A percentile compares a stretch with the other conserved stretches of the same genome.
These are phyloP conservation scores for Aphanomyces euteiches DNA, from an alignment of 352 stramenopile genomes.

Conservation along the genomic window DNA sequence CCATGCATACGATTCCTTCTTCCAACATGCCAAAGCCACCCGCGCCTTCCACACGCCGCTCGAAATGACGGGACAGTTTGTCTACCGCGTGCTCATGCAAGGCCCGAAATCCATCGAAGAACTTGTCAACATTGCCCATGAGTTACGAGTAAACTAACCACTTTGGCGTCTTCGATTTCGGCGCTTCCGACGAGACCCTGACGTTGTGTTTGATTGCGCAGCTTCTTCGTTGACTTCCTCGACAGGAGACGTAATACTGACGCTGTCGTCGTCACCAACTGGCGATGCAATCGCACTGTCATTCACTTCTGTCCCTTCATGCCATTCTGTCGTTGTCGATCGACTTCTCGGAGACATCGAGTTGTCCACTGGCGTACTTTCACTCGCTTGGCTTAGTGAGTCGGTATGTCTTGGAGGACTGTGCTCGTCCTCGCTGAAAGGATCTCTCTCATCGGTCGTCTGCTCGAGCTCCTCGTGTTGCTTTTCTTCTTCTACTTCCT, in stretches of 20 bases:
- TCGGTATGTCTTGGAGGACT: too few species aligned
- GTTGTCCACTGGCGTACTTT: too few species aligned
- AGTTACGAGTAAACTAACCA: background rate
- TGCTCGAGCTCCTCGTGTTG: too few species aligned
- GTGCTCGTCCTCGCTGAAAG: too few species aligned
- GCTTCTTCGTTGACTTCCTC: background rate
- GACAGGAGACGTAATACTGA: background rate
- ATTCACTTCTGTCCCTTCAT: too few species aligned
- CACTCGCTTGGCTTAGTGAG: too few species aligned
- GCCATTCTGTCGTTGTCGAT: too few species aligned
- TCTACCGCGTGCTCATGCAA: constrained; percentile 64
- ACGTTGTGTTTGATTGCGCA: background rate
- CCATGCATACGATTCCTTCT: constrained; percentile 66
- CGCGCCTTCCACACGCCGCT: constrained; percentile 62
- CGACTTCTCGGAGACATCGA: too few species aligned
- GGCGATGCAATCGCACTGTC: too few species aligned
- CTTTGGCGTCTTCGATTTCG: background rate
- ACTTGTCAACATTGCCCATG: constrained; percentile 61
- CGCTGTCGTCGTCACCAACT: background rate
- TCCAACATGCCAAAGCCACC: constrained; percentile 48
- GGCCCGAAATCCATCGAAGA: constrained; percentile 53
- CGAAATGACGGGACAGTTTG: constrained; percentile 63
- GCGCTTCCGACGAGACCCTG: background rate
- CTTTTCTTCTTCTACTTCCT: too few species aligned
- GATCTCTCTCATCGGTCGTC: too few species aligned